Conservation (phyloP, 768 basidiomycete genomes). For the Tylopilus rubrobrunneus region DNA sequence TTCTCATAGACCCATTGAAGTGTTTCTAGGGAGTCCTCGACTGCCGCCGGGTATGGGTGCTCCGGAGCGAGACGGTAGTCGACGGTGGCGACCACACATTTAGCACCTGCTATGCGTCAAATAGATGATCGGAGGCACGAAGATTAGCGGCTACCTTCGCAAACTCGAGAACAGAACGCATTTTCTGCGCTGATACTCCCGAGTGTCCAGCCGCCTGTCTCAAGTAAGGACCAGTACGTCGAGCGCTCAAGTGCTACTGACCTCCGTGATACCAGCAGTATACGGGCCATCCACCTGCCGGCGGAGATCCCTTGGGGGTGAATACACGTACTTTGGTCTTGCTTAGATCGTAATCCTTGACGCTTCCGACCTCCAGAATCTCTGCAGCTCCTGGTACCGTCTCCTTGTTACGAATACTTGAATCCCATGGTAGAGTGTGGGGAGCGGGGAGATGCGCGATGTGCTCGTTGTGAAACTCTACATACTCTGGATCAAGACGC, state of each 20-base stretch:
- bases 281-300: constrained; percentile 62
- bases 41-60: constrained; percentile 31
- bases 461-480: constrained; percentile 53
- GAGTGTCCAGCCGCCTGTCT: constrained; percentile 71
- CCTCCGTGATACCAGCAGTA: constrained; percentile 77
- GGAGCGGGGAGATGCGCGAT: constrained; percentile 44
- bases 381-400: constrained; percentile 54
- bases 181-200: constrained; percentile 62
- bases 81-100: constrained; percentile 32
- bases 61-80: constrained; percentile 35
- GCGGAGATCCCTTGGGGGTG: constrained; percentile 49
- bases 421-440: constrained; percentile 61
- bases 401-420: constrained; percentile 47
- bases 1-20: constrained; percentile 33
- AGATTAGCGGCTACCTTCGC: constrained; percentile 19
- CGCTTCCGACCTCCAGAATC: constrained; percentile 52
- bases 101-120: constrained; percentile 19
- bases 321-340: constrained; percentile 59
- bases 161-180: constrained; percentile 43
- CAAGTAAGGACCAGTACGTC: background rate
- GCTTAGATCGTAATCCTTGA: constrained; percentile 49
- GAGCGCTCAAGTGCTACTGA: constrained; percentile 19
- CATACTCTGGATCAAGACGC: constrained; percentile 64
- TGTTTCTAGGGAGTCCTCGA: constrained; percentile 36
- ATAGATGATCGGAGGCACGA: background rate